Conservation (phyloP, 2,329 filamentous ascomycete species). For the Cyanodermella asteris region DNA sequence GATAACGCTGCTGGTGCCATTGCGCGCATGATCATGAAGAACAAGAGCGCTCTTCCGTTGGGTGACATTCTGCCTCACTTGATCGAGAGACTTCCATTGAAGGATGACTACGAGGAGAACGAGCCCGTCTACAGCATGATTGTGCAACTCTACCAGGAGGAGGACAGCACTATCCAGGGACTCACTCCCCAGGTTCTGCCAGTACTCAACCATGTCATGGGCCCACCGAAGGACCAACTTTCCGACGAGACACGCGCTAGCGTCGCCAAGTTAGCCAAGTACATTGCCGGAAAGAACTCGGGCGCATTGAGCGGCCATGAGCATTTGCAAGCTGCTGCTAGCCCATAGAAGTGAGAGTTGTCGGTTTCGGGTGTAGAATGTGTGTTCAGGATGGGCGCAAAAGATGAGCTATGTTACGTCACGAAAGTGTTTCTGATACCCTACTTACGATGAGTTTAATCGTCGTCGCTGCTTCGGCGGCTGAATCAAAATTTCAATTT, state of each 20-base stretch:
- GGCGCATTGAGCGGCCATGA: constrained; percentile 6
- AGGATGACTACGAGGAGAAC: constrained; percentile 93
- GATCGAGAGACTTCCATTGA: constrained; percentile 59
- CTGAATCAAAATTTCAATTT: too few relatives aligned
- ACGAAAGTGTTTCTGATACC: too few relatives aligned
- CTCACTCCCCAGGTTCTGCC: constrained; percentile 24
- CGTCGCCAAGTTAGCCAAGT: constrained; percentile 25
- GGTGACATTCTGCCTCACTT: constrained; percentile 62
- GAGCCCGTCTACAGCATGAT: constrained; percentile 82
- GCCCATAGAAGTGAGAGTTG: too few relatives aligned
- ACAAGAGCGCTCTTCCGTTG: constrained; percentile 64
- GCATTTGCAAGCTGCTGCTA: not conserved
- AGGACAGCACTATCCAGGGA: constrained; percentile 22
- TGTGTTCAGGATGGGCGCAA: too few relatives aligned
- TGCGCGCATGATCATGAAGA: constrained; percentile 73
- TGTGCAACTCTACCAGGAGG: constrained; percentile 52
- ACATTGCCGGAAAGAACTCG: constrained; percentile 19
- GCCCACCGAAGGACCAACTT: constrained; percentile 23
- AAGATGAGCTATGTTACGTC: too few relatives aligned
- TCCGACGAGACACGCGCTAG: constrained; percentile 25
- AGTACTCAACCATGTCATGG: constrained; percentile 24
- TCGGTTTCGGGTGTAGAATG: too few relatives aligned
- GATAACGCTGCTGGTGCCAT: constrained; percentile 90
- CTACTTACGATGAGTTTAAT: too few relatives aligned
- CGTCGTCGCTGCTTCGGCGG: too few relatives aligned